Evolutionary conservation across 805 yeast species (phyloP), one percentile per base, ranked within the genome.

Genomic region (Saturnispora mendoncae): DNA sequence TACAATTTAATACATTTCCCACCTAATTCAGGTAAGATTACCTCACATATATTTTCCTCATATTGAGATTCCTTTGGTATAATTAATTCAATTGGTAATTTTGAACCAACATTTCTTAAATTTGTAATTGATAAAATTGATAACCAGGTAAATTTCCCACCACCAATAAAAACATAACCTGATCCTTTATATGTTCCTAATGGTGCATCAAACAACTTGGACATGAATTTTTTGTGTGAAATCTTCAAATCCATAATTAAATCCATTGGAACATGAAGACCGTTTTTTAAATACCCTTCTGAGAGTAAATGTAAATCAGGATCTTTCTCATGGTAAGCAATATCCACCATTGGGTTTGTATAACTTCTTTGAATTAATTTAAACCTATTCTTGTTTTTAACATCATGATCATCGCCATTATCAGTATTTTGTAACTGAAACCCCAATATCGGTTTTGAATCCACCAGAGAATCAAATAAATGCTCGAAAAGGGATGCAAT

Each of bases 101-200:
- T 50, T 12, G 72, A 66, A 2, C 78, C 78, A 6, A 64, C 51
- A 3, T 64, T 57, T 33, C 79, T 54, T 29, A 74, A 51, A 28
- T 68, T 63, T 46, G 67, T 68, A 33, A 81, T 61, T 8, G 80
- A 69, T 5, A 78, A 54, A 21, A 78, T 58, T 1, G 82, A 66
- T 21, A 81, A 58, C 74, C 84, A 73, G 37, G 83, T 78, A 51
- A 74, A 81, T 44, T 68, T 68, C 3, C 84, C 84, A 36, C 90
- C 90, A n/a, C 85, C 90, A 35, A 81, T 78, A 43, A 75, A 74
- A 0, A 81, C 80, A 21, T 80, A 75, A 6, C 88, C 90, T 43
- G 70, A 64, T 1, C 80, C 77, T 6, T 43, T 19, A 52, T 71
- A 73, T 10, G 69, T 48, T 13, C 54, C 52, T 32, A 62, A 68